Evolutionary conservation across 495 filamentous ascomycete genomes (phyloP).

Genomic region (Hypoxylon lenormandii): DNA sequence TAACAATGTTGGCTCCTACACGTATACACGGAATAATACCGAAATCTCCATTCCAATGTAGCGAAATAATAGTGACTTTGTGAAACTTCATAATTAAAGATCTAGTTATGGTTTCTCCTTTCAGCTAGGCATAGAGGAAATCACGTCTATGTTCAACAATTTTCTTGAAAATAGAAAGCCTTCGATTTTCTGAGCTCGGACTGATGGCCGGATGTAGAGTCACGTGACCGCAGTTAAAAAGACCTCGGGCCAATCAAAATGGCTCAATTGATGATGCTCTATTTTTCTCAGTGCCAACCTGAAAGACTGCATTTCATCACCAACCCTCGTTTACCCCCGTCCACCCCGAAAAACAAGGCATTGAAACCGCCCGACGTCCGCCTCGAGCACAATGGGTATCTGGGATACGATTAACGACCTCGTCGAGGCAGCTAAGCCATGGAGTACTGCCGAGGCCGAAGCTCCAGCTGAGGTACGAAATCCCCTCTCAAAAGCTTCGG

Average conservation of each 20-base stretch:
- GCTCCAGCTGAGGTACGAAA: constrained; percentile 59
- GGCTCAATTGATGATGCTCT: constrained; percentile 59
- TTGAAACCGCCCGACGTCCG: constrained; percentile 54
- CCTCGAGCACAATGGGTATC: constrained; percentile 65
- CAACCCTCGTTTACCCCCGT: constrained; percentile 49
- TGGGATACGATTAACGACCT: constrained; percentile 67
- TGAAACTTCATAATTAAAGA: too few species aligned
- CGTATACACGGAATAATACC: too few species aligned
- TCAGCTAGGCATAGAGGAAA: too few species aligned
- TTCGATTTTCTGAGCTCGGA: constrained; percentile 13
- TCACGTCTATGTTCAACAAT: too few species aligned
- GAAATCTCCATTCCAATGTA: too few species aligned
- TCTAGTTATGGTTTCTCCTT: too few species aligned
- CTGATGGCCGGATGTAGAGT: constrained; percentile 31
- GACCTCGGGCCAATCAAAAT: constrained; percentile 57
- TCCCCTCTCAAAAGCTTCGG: constrained; percentile 62
- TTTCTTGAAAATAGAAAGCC: background rate
- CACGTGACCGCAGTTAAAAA: constrained; percentile 45
- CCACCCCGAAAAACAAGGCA: constrained; percentile 55
- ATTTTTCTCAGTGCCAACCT: constrained; percentile 54
- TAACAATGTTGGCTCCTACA: too few species aligned
- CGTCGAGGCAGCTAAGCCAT: constrained; percentile 67
- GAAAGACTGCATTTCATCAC: constrained; percentile 48
- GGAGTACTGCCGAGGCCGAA: constrained; percentile 67
- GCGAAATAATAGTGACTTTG: too few species aligned